Percentiles rank a stretch among this genome's conserved stretches.
These are phyloP conservation scores for Phytopythium montanum DNA, from an alignment of 352 stramenopile genomes.

Conservation along the genomic window DNA sequence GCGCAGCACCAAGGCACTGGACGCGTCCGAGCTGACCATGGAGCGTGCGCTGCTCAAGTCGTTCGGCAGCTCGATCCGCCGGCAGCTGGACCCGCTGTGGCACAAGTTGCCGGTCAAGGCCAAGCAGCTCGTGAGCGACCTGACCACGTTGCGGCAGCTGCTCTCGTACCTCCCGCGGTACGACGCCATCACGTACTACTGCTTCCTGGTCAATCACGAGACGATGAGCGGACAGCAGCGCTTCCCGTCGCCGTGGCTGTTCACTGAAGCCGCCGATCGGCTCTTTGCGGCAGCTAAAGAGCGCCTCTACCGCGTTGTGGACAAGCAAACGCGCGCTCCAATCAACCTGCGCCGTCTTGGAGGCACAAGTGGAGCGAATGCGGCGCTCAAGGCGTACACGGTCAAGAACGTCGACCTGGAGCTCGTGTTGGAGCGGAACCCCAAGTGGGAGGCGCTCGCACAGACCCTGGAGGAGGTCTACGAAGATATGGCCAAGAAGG, in stretches of 20 bases:
- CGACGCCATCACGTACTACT: constrained; percentile 96
- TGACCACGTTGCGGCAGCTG: constrained; percentile 73
- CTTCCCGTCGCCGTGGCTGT: constrained; percentile 93
- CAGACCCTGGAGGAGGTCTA: constrained; percentile 93
- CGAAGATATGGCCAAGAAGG: constrained; percentile 32
- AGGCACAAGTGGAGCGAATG: neutral
- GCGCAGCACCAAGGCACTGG: constrained; percentile 78
- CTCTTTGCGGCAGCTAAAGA: constrained; percentile 93
- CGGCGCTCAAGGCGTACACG: constrained; percentile 4
- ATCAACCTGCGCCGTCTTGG: constrained; percentile 30
- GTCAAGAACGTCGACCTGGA: constrained; percentile 41
- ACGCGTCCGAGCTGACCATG: constrained; percentile 87
- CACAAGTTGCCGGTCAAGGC: constrained; percentile 91
- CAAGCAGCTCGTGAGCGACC: constrained; percentile 91
- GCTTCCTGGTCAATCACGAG: constrained; percentile 91
- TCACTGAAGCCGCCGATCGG: constrained; percentile 91
- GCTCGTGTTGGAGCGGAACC: constrained; percentile 86
- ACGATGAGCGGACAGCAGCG: constrained; percentile 77
- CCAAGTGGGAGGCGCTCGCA: constrained; percentile 93
- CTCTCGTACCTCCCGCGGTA: constrained; percentile 94
- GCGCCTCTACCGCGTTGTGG: constrained; percentile 86
- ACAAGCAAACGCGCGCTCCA: constrained; percentile 40
- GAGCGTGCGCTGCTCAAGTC: constrained; percentile 92
- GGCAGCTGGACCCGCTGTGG: constrained; percentile 97
- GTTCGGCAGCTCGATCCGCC: constrained; percentile 55